These are phyloP conservation scores for Warburgia ugandensis DNA, from an alignment of 164 flowering plant genomes.

Conservation along the genomic window DNA sequence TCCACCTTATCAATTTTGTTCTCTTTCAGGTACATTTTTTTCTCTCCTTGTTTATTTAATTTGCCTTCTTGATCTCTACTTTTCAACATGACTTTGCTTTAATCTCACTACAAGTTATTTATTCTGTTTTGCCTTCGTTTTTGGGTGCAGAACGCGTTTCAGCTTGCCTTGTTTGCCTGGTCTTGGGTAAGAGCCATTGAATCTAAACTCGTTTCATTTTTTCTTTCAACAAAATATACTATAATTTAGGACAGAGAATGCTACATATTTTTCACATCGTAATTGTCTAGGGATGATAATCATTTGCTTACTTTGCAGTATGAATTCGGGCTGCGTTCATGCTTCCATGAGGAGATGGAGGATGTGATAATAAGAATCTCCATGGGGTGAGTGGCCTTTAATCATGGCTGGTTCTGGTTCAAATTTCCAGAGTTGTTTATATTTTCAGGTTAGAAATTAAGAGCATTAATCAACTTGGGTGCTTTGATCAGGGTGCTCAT, in stretches of 20 bases:
- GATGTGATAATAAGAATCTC: conserved; percentile 52
- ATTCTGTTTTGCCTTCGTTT: neutral
- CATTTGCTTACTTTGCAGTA: conserved; percentile 29
- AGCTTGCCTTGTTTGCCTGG: conserved; percentile 79
- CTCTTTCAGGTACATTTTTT: conserved; percentile 62
- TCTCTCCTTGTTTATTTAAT: neutral
- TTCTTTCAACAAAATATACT: too few species aligned
- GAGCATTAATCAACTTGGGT: too few species aligned
- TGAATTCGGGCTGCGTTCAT: conserved; percentile 52
- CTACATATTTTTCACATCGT: too few species aligned
- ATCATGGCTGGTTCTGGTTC: too few species aligned
- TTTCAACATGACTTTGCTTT: too few species aligned
- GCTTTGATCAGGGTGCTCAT: conserved; percentile 37
- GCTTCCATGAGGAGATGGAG: conserved; percentile 46
- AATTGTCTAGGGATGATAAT: too few species aligned
- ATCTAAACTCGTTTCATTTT: too few species aligned
- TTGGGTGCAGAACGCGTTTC: conserved; percentile 78
- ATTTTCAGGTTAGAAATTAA: too few species aligned
- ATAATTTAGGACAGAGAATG: too few species aligned
- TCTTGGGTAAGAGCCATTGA: conserved; percentile 44
- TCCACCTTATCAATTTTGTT: conserved; percentile 69
- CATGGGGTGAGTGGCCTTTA: too few species aligned
- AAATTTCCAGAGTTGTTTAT: too few species aligned
- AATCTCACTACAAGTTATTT: neutral
- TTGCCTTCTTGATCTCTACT: too few species aligned